Conservation (phyloP, 257 asterid genomes). For the Datura wrightii region DNA sequence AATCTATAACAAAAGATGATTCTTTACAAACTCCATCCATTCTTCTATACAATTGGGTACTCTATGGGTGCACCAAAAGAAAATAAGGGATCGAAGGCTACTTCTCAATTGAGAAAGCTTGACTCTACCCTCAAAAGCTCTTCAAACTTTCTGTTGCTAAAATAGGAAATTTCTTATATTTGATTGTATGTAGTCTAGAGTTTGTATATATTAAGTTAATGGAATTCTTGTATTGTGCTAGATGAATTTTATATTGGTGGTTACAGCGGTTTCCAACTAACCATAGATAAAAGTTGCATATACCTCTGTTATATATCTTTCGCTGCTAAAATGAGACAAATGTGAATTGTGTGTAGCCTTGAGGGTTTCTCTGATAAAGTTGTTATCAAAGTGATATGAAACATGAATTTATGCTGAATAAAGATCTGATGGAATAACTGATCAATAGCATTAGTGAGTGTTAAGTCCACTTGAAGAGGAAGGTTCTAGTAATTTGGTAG, state of each 20-base stretch:
- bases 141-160: not conserved
- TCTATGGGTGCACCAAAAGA: no score
- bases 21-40: no score
- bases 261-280: not conserved
- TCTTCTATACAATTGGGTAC: no score
- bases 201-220: not conserved
- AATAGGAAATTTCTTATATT: conserved; percentile 1
- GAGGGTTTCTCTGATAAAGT: not conserved
- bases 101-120: no score
- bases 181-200: not conserved
- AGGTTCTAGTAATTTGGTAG: not conserved
- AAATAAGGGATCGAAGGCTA: no score
- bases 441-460: not conserved
- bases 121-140: no score
- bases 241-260: not conserved
- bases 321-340: not conserved
- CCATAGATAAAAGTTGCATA: not conserved
- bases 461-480: not conserved
- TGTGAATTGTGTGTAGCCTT: not conserved
- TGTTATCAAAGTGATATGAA: not conserved
- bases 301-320: not conserved
- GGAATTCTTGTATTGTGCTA: not conserved
- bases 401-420: not conserved
- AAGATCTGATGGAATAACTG: not conserved
- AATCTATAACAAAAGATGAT: no score